Base-by-base conservation (phyloP, 1,284 basidiomycete species). In the Fistulinella cinereoalba region DNA sequence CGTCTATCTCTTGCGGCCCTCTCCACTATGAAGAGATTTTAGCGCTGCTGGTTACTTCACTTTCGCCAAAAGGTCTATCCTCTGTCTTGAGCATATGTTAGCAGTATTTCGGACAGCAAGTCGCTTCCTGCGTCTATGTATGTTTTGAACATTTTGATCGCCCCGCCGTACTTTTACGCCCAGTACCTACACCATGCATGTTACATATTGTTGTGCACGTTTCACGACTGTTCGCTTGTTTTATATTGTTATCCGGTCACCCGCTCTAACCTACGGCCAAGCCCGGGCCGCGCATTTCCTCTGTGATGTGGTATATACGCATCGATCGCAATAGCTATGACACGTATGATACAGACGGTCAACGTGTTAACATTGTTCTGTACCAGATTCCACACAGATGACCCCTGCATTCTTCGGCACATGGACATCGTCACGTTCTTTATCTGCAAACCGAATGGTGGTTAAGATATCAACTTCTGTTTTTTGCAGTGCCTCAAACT, bases 1-100 rank as follows among this genome's bases (percentile, higher is more conserved):
- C 60, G 60, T 44, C 44, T 62, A 44, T 62, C 60, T 32, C 45
- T 64, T 32, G 63, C 55, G 12, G 55, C 63, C 1, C 57, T 61
- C 45, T 64, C 59, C 18, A 57, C 62, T 12, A 49, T 57, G 6
- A 65, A 62, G 43, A 51, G 42, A 39, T 19, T 49, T 16, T 61
- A 62, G 41, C 18, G 3, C 22, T 11, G 11, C 27, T 10, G 25
- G 28, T 24, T 28, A 37, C 22, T 50, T 39, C 7, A 41, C 23
- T 37, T 36, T 32, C 40, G 22, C 31, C 42, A 40, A 19, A 6
- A 36, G 6, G 18, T 52, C 46, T 36, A 45, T 44, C 37, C 21
- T 18, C 21, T 37, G 37, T 47, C 54, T 51, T 52, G 57, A 29
- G 23, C 41, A 40, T 27, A n/a, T 6, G 15, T 41, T 31, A 15